Evolutionary conservation across 169 alveolate genomes (phyloP).

Genomic region (Cryptosporidium sp.): DNA sequence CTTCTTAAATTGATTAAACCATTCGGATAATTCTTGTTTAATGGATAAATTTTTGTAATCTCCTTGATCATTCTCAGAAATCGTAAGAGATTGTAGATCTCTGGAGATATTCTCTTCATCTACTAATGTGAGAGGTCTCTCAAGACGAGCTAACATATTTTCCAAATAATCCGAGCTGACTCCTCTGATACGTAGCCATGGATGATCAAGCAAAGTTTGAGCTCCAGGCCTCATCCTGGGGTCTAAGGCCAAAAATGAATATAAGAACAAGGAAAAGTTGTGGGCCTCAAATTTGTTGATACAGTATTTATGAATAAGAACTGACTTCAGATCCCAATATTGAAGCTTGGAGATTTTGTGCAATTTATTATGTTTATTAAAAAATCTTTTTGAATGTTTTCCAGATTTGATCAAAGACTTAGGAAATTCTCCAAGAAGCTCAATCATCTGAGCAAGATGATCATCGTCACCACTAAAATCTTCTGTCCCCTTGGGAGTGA

Average conservation of each 20-base stretch:
- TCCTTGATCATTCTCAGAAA: slow-evolving; percentile 26
- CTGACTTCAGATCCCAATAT: slow-evolving; percentile 71
- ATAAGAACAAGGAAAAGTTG: slow-evolving; percentile 34
- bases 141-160: slow-evolving; percentile 52
- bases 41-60: slow-evolving; percentile 39
- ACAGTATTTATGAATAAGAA: slow-evolving; percentile 54
- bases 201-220: slow-evolving; percentile 45
- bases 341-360: slow-evolving; percentile 64
- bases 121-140: slow-evolving; percentile 29
- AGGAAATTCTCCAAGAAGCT: slow-evolving; percentile 93
- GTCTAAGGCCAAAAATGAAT: slow-evolving; percentile 52
- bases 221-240: slow-evolving; percentile 67
- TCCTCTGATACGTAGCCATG: slow-evolving; percentile 69
- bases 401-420: slow-evolving; percentile 88
- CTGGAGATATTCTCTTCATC: slow-evolving; percentile 59
- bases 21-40: slow-evolving; percentile 66
- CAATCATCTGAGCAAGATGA: slow-evolving; percentile 93
- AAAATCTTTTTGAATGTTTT: slow-evolving; percentile 77
- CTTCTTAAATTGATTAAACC: slow-evolving; percentile 65
- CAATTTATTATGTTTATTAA: slow-evolving; percentile 25
- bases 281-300: slow-evolving; percentile 56
- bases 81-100: slow-evolving; percentile 33
- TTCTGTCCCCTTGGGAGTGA: slow-evolving; percentile 94
- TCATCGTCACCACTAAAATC: slow-evolving; percentile 91
- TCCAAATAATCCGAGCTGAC: slow-evolving; percentile 60